These are phyloP conservation scores for Epichloe bromicola DNA, from an alignment of 2,329 filamentous ascomycete species.

Conservation along the genomic window DNA sequence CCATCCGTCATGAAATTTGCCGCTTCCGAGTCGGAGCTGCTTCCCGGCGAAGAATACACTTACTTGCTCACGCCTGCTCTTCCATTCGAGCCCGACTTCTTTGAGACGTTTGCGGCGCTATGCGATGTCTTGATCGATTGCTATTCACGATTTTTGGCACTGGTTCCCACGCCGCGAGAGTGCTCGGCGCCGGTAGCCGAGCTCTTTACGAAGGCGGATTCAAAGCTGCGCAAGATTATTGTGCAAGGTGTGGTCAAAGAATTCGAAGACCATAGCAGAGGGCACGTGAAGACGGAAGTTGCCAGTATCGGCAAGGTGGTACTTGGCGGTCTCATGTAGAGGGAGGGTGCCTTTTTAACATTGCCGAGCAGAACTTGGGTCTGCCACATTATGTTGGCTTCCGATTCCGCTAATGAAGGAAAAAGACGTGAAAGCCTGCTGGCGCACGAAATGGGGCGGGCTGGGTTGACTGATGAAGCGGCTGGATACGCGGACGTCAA, in stretches of 20 bases:
- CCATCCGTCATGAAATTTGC: conserved; percentile 42
- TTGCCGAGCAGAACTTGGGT: no score
- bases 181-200: conserved; percentile 63
- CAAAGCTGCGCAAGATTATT: conserved; percentile 75
- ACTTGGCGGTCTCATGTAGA: conserved; percentile 69
- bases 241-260: conserved; percentile 78
- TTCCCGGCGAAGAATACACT: conserved; percentile 76
- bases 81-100: conserved; percentile 94
- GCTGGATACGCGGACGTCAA: not conserved
- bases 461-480: not conserved
- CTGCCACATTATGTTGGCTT: no score
- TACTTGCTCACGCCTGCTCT: conserved; percentile 82
- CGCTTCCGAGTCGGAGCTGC: conserved; percentile 49
- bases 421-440: no score
- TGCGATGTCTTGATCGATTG: conserved; percentile 92
- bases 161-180: conserved; percentile 63
- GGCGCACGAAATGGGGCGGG: no score
- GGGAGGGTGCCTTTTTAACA: not conserved
- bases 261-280: conserved; percentile 77
- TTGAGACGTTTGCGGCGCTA: conserved; percentile 87
- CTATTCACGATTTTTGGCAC: conserved; percentile 63
- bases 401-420: no score
- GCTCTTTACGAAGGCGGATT: conserved; percentile 80
- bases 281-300: conserved; percentile 66
- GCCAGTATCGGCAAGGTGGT: conserved; percentile 81